These are phyloP conservation scores for Fusarium hainanense DNA, from an alignment of 2,329 filamentous ascomycete genomes.

Conservation along the genomic window DNA sequence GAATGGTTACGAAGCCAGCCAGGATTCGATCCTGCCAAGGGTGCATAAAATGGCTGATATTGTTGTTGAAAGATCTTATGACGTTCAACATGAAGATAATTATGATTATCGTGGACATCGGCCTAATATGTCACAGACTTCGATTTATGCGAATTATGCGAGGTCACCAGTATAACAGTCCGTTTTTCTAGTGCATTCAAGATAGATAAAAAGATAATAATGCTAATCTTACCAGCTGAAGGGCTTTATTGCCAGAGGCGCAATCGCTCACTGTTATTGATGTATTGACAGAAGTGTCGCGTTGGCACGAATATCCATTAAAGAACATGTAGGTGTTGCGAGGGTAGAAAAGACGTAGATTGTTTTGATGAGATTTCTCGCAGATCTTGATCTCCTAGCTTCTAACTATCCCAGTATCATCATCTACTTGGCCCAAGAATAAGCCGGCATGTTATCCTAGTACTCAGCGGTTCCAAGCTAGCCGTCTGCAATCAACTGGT, in stretches of 20 bases:
- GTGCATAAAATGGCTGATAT: conserved; percentile 6
- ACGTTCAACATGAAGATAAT: neutral
- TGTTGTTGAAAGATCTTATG: conserved; percentile 15
- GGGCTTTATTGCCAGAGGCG: too few relatives aligned
- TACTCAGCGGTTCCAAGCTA: neutral
- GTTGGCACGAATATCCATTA: too few relatives aligned
- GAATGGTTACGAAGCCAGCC: neutral
- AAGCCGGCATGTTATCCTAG: too few relatives aligned
- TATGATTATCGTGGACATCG: neutral
- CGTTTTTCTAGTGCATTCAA: neutral
- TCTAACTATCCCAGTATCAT: too few relatives aligned
- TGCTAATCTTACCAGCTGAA: neutral
- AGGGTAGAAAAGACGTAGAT: too few relatives aligned
- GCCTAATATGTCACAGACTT: neutral
- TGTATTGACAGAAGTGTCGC: too few relatives aligned
- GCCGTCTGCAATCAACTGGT: neutral
- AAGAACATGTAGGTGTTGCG: too few relatives aligned
- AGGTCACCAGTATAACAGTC: neutral
- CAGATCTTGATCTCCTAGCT: too few relatives aligned
- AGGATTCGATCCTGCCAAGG: conserved; percentile 31
- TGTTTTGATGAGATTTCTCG: too few relatives aligned
- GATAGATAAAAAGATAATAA: neutral
- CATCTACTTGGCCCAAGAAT: too few relatives aligned
- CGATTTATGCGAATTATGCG: neutral
- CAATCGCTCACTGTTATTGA: too few relatives aligned